These are phyloP conservation scores for Tulasnella sp. DNA, from an alignment of 768 basidiomycete genomes.

Conservation along the genomic window DNA sequence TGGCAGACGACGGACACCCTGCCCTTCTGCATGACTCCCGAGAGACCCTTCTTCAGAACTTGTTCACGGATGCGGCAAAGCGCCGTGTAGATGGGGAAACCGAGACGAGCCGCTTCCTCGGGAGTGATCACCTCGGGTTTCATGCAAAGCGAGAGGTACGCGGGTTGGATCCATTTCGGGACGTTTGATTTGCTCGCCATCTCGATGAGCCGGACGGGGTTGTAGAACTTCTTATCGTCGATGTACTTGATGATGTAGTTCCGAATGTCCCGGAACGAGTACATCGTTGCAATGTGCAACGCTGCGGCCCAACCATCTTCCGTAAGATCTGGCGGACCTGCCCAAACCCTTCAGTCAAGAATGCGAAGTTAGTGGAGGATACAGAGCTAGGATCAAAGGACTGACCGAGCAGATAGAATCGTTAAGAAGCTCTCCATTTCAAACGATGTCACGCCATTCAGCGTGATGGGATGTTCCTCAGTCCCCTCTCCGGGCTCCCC, in stretches of 20 bases:
- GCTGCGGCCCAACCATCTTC: not conserved
- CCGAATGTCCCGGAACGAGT: not conserved
- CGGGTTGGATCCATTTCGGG: slow-evolving; percentile 10
- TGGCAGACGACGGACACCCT: too few species aligned
- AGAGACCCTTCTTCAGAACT: not conserved
- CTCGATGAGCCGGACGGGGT: not conserved
- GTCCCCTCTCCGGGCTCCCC: not conserved
- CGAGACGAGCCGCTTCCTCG: not conserved
- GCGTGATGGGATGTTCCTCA: not conserved
- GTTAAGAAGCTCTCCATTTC: slow-evolving; percentile 6
- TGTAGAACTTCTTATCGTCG: not conserved
- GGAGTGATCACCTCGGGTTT: not conserved
- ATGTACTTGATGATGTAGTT: slow-evolving; percentile 3
- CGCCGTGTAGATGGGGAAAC: not conserved
- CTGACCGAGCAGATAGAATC: not conserved
- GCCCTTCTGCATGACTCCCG: not conserved
- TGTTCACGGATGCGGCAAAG: slow-evolving; percentile 4
- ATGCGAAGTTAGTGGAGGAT: not conserved
- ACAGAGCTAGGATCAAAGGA: not conserved
- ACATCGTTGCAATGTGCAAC: slow-evolving; percentile 6
- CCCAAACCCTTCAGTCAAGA: not conserved
- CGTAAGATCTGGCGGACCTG: not conserved
- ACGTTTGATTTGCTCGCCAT: not conserved
- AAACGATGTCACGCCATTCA: not conserved
- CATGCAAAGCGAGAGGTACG: not conserved